phyloP scores from a whole-genome alignment of 345 rosid species.

The Pistacia vera region DNA sequence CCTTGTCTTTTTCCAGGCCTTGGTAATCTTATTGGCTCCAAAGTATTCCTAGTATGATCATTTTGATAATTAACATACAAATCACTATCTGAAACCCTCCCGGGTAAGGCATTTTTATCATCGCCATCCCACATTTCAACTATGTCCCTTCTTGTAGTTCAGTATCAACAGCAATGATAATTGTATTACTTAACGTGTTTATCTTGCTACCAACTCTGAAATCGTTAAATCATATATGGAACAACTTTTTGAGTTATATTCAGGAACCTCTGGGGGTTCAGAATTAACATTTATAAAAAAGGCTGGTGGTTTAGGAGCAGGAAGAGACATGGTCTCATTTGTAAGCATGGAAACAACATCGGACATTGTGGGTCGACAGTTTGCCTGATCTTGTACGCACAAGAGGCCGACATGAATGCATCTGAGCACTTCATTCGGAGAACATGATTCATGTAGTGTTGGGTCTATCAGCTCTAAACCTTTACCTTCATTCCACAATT shows the following conservation, averaged over 20 bases:
- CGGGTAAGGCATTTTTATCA: neutral
- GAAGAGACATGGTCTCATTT: neutral
- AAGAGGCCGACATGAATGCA: slow-evolving; percentile 7
- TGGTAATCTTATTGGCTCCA: slow-evolving; percentile 65
- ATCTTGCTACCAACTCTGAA: too few species aligned
- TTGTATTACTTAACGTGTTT: too few species aligned
- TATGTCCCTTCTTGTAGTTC: too few species aligned
- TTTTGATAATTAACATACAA: slow-evolving; percentile 43
- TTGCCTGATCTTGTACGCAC: neutral
- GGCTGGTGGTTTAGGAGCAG: slow-evolving; percentile 11
- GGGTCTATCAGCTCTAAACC: slow-evolving; percentile 17
- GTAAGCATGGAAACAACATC: slow-evolving; percentile 25
- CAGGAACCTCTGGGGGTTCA: neutral
- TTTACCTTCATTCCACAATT: too few species aligned
- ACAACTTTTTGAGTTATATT: too few species aligned
- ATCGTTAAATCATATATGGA: too few species aligned
- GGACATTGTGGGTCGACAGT: slow-evolving; percentile 20
- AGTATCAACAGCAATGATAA: too few species aligned
- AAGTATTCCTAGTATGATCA: slow-evolving; percentile 31
- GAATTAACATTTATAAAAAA: neutral
- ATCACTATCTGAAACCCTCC: slow-evolving; percentile 40
- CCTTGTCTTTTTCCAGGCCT: slow-evolving; percentile 74
- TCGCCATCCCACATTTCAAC: slow-evolving; percentile 53
- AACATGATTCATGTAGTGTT: neutral
- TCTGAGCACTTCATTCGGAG: neutral